Evolutionary conservation across 176 grass and related monocot genomes (phyloP).

Genomic region (Pharus latifolius): DNA sequence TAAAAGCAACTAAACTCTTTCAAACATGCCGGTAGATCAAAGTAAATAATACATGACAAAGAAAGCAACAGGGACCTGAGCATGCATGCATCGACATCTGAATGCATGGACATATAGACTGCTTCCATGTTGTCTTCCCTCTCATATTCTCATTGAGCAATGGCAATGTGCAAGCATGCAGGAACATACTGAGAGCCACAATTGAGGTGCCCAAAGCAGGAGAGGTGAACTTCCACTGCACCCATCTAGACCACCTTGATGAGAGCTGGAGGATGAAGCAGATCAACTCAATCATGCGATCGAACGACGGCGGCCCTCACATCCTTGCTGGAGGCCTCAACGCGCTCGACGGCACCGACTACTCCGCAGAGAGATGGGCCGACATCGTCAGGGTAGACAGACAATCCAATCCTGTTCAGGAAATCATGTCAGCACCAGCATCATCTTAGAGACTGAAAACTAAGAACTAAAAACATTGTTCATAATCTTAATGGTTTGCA

Average conservation of each 20-base stretch:
- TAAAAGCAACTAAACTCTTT: too few relatives aligned
- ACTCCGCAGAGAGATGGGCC: constrained; percentile 73
- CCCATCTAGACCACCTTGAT: constrained; percentile 95
- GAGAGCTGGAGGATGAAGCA: constrained; percentile 96
- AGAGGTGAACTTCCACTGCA: constrained; percentile 91
- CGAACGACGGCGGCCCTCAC: constrained; percentile 57
- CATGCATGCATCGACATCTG: too few relatives aligned
- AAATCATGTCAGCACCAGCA: too few relatives aligned
- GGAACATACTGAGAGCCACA: constrained; percentile 88
- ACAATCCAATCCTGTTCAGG: too few relatives aligned
- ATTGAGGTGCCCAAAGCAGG: constrained; percentile 74
- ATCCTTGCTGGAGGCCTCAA: constrained; percentile 89
- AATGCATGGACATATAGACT: too few relatives aligned
- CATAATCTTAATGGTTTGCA: background rate
- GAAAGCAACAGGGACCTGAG: too few relatives aligned
- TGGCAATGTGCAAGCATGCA: constrained; percentile 3
- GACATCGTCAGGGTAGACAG: constrained; percentile 85
- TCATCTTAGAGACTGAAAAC: too few relatives aligned
- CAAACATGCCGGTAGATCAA: too few relatives aligned
- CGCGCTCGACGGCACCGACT: constrained; percentile 83
- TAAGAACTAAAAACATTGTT: too few relatives aligned
- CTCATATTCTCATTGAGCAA: too few relatives aligned
- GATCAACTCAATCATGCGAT: constrained; percentile 64
- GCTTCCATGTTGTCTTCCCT: too few relatives aligned
- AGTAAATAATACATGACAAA: too few relatives aligned